These are phyloP conservation scores for Silene uniflora DNA, from an alignment of 148 eudicot genomes.

Conservation along the genomic window DNA sequence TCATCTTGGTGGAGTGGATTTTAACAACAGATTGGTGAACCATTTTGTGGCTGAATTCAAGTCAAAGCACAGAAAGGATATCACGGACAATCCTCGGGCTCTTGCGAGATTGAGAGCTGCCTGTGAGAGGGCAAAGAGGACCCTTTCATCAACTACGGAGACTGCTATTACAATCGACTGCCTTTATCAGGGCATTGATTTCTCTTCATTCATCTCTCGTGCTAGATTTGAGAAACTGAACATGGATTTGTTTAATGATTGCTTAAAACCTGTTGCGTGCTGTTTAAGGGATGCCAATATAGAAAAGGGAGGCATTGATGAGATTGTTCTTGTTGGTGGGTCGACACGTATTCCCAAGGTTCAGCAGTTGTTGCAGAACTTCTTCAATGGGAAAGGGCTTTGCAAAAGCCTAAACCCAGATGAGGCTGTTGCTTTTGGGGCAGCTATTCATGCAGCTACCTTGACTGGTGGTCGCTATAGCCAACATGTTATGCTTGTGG, in stretches of 20 bases:
- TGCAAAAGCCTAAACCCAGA: slow-evolving; percentile 15
- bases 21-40: slow-evolving; percentile 1
- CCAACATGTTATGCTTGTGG: not conserved
- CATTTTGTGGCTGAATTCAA: not conserved
- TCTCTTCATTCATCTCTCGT: slow-evolving; percentile 7
- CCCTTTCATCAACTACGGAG: not conserved
- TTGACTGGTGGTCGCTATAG: not conserved
- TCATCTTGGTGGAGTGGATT: slow-evolving; percentile 2
- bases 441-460: slow-evolving; percentile 7
- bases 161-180: slow-evolving; percentile 5
- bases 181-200: slow-evolving; percentile 13
- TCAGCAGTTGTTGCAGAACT: slow-evolving; percentile 12
- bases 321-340: slow-evolving; percentile 19
- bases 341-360: slow-evolving; percentile 18
- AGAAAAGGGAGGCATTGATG: slow-evolving; percentile 6
- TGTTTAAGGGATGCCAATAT: slow-evolving; percentile 12
- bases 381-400: slow-evolving; percentile 12
- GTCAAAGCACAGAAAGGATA: not conserved
- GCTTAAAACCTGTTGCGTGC: slow-evolving; percentile 3
- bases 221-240: slow-evolving; percentile 14
- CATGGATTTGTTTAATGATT: slow-evolving; percentile 5
- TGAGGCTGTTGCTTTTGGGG: slow-evolving; percentile 19
- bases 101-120: slow-evolving; percentile 7
- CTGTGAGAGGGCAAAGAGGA: slow-evolving; percentile 16
- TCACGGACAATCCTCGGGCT: not conserved